phyloP scores from a whole-genome alignment of 371 early-diverging fungal species.

The Thermomucor indicae-seudaticae region DNA sequence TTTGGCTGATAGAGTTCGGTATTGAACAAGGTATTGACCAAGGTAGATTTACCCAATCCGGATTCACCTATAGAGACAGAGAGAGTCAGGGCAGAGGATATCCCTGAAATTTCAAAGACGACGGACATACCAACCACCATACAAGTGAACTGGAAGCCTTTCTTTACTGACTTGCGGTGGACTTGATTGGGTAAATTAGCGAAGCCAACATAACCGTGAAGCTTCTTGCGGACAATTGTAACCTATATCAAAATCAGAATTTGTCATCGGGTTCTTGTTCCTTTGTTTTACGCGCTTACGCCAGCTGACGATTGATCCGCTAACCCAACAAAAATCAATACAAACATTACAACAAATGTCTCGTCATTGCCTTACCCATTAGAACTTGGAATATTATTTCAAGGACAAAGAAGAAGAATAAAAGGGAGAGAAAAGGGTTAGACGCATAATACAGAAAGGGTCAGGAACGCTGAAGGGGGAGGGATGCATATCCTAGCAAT shows the following conservation, averaged over 20 bases:
- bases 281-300: conserved; percentile 12
- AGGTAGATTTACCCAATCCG: conserved; percentile 97
- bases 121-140: conserved; percentile 85
- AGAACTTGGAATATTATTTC: neutral
- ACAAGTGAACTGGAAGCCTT: conserved; percentile 96
- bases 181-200: conserved; percentile 98
- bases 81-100: conserved; percentile 1
- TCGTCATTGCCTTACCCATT: conserved; percentile 1
- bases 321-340: no score
- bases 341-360: no score
- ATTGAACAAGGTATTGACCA: conserved; percentile 98
- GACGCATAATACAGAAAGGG: no score
- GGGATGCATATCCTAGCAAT: no score
- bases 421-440: no score
- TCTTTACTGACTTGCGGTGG: conserved; percentile 95
- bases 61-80: conserved; percentile 67
- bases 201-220: conserved; percentile 96
- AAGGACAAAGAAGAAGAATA: neutral
- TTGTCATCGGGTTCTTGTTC: neutral
- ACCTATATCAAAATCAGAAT: conserved; percentile 12
- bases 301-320: conserved; percentile 27
- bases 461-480: no score
- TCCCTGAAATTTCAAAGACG: neutral
- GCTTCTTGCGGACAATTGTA: conserved; percentile 63
- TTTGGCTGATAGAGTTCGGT: conserved; percentile 81